These are phyloP conservation scores for Kalmusia sp. DNA, from an alignment of 2,329 filamentous ascomycete species.

Conservation along the genomic window DNA sequence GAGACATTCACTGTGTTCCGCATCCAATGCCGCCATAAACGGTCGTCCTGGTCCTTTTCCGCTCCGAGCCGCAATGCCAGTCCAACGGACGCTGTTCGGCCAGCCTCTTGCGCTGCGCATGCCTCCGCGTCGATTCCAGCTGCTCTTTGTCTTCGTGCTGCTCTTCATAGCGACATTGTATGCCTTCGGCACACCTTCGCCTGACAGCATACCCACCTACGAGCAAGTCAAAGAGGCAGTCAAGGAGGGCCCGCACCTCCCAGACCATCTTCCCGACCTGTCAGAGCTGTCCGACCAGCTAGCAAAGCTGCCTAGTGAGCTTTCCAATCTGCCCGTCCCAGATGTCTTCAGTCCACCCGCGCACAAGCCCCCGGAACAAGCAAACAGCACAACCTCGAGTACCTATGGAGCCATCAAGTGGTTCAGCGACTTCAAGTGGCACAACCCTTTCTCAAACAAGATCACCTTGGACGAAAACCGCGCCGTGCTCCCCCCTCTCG, in stretches of 20 bases:
- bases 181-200: constrained; percentile 46
- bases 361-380: constrained; percentile 75
- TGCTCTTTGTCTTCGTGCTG: constrained; percentile 48
- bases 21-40: constrained; percentile 17
- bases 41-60: background rate
- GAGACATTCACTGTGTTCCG: background rate
- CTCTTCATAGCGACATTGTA: constrained; percentile 41
- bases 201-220: constrained; percentile 45
- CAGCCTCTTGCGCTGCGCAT: constrained; percentile 41
- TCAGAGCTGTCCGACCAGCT: constrained; percentile 21
- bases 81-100: constrained; percentile 42
- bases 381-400: constrained; percentile 72
- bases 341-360: constrained; percentile 74
- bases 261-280: constrained; percentile 31
- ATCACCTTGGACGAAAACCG: constrained; percentile 82
- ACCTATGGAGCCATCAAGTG: constrained; percentile 73
- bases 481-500: constrained; percentile 80
- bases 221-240: constrained; percentile 45
- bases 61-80: constrained; percentile 33
- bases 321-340: constrained; percentile 43
- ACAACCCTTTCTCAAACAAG: constrained; percentile 84
- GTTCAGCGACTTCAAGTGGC: constrained; percentile 91
- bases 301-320: constrained; percentile 32
- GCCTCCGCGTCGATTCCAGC: constrained; percentile 57
- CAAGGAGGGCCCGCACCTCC: constrained; percentile 50